Base-by-base conservation (phyloP, 495 filamentous ascomycete species). In the Immersiella caudata region DNA sequence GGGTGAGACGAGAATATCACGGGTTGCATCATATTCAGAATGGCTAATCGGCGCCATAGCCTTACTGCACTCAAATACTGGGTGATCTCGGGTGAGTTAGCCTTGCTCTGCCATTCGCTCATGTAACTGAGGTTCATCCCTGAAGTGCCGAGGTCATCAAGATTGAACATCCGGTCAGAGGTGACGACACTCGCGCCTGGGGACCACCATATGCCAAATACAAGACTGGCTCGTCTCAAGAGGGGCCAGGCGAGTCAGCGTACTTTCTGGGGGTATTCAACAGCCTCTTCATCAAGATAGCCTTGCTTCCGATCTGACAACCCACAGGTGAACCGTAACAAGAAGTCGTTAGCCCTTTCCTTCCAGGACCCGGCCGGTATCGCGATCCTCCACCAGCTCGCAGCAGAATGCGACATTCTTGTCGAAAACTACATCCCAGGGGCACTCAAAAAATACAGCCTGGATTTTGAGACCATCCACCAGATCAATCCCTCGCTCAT, bases 401-500 rank as follows among this genome's bases (percentile, higher is more conserved):
- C 87, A 16, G 87, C 89, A 65, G 87, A 91, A 73, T 94, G 91
- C 69, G 95, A 99, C 78, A 89, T 99, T 12, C 84, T 99, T 1
- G 95, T 99, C 2, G 95, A 99, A 79, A 99, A 99, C 71, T 99
- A 98, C 75, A 87, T 98, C 8, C 95, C 96, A 0, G 92, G 92
- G 1, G 87, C 90, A 5, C 84, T 98, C n/a, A 90, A 89, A 71
- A 97, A 96, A 80, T 99, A 99, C 73, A 80, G 82, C 29, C 87
- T 99, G 83, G 93, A 96, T 76, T 99, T 91, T 71, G 85, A 88
- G 27, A 91, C 91, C 2, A 76, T 99, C 3, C 82, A 82, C 61
- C 83, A 89, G 67, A 86, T 97, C 74, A 97, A 97, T 72, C 94
- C 96, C 21, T 78, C 73, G 0, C 78, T 93, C n/a, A 87, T 89